phyloP scores from a whole-genome alignment of 768 basidiomycete species.

The Auricularia auricula-judae region DNA sequence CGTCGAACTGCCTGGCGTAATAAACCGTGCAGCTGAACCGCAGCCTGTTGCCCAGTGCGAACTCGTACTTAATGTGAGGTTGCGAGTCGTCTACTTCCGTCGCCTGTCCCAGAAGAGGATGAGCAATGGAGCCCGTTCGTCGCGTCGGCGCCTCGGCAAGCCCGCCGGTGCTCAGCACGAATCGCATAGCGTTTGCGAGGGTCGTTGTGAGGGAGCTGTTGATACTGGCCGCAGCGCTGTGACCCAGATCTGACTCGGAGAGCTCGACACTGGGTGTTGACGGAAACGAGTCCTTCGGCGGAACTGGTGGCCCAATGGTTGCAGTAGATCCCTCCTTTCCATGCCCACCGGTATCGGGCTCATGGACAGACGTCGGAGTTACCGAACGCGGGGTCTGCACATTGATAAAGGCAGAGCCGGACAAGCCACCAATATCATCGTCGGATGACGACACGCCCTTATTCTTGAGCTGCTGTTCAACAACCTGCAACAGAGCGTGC shows the following conservation, averaged over 20 bases:
- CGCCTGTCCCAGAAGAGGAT: neutral
- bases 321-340: neutral
- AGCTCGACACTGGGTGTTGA: neutral
- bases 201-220: constrained; percentile 36
- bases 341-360: neutral
- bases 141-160: neutral
- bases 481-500: constrained; percentile 32
- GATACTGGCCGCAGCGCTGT: neutral
- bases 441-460: constrained; percentile 1
- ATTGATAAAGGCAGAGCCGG: neutral
- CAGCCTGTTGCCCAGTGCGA: constrained; percentile 61
- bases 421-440: neutral
- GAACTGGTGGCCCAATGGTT: neutral
- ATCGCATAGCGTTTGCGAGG: constrained; percentile 48
- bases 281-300: constrained; percentile 4
- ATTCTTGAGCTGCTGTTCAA: constrained; percentile 12
- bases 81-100: constrained; percentile 44
- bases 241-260: neutral
- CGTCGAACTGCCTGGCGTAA: constrained; percentile 72
- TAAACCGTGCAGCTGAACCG: constrained; percentile 76
- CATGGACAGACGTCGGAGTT: neutral
- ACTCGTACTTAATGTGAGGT: constrained; percentile 78
- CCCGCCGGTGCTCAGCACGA: constrained; percentile 33
- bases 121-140: neutral
- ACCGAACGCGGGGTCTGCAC: neutral